Conservation (phyloP, 176 grass and related monocot species). For the Tuctoria greenei region DNA sequence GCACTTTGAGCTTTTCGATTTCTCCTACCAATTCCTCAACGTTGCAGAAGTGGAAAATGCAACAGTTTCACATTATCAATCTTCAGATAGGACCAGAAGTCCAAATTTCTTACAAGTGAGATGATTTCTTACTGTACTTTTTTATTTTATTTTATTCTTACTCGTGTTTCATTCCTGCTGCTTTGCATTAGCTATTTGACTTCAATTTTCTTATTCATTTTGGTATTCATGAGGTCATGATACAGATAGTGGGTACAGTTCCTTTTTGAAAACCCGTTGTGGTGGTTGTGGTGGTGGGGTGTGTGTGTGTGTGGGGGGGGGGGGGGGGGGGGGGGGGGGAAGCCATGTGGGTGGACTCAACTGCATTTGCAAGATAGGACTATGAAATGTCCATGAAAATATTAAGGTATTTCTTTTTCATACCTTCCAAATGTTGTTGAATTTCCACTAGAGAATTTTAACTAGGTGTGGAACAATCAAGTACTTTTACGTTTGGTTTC, state of each 20-base stretch:
- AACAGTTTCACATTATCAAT: constrained; percentile 47
- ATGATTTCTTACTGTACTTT: constrained; percentile 9
- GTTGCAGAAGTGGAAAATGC: constrained; percentile 90
- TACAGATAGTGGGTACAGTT: not conserved
- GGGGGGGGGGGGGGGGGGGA: no score
- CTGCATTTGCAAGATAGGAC: not conserved
- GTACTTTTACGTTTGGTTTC: not conserved
- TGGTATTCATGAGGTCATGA: not conserved
- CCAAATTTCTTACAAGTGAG: constrained; percentile 74
- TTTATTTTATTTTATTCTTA: constrained; percentile 14
- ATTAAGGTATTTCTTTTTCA: not conserved
- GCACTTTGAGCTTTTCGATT: constrained; percentile 97
- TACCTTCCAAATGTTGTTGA: not conserved
- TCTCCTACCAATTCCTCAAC: constrained; percentile 91
- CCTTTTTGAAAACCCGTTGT: not conserved
- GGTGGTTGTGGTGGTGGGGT: no score
- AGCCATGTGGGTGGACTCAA: not conserved
- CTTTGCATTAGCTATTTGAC: not conserved
- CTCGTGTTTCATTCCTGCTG: not conserved
- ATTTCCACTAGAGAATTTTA: not conserved
- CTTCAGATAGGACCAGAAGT: constrained; percentile 62
- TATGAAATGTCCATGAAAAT: not conserved
- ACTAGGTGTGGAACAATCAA: not conserved
- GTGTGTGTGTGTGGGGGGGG: no score
- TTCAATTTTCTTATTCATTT: not conserved